These are phyloP conservation scores for Ampelomyces quisqualis DNA, from an alignment of 2,329 filamentous ascomycete species.

Conservation along the genomic window DNA sequence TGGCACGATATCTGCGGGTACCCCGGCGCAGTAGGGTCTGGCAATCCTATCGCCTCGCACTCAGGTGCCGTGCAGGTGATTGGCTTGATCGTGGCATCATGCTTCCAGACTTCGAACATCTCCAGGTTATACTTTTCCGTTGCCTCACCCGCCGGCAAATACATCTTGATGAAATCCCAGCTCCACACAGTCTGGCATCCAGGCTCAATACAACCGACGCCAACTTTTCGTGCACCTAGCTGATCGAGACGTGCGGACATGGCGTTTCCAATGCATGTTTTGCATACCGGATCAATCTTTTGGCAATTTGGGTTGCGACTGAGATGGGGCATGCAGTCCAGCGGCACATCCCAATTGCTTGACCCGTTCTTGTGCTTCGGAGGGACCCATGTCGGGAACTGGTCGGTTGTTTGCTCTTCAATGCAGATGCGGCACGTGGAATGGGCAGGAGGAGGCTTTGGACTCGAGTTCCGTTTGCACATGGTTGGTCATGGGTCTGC, in stretches of 20 bases:
- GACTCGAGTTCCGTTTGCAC: conserved; percentile 18
- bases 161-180: conserved; percentile 19
- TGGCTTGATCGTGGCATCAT: conserved; percentile 7
- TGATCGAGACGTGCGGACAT: conserved; percentile 26
- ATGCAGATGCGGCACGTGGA: conserved; percentile 31
- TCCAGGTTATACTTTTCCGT: conserved; percentile 31
- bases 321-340: conserved; percentile 25
- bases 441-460: conserved; percentile 14
- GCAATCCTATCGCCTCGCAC: conserved; percentile 18
- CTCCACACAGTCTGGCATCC: conserved; percentile 24
- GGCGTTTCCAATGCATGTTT: conserved; percentile 23
- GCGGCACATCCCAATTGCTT: conserved; percentile 22
- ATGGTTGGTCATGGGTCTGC: conserved; percentile 26
- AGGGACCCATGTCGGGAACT: conserved; percentile 25
- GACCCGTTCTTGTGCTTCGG: no score
- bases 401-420: conserved; percentile 12
- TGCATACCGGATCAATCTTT: conserved; percentile 29
- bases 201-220: conserved; percentile 26
- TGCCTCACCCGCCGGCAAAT: conserved; percentile 15
- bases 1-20: conserved; percentile 30
- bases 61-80: conserved; percentile 18
- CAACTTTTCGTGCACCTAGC: conserved; percentile 21
- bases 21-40: conserved; percentile 18
- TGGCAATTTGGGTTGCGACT: conserved; percentile 21
- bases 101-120: conserved; percentile 25